Conservation (phyloP, 2,329 filamentous ascomycete genomes). For the Penicillium freii region DNA sequence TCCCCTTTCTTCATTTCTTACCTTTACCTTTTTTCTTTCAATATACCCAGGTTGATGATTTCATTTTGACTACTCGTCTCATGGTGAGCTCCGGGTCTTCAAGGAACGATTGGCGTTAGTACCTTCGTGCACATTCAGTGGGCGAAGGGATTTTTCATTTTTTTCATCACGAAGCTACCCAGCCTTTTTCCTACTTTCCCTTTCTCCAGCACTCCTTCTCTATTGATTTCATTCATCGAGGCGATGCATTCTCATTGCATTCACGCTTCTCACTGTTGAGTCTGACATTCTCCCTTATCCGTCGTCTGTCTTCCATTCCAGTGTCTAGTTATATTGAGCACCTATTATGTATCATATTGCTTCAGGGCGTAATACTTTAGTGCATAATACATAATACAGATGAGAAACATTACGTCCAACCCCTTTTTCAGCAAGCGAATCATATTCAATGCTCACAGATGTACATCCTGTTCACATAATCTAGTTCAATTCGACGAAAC, state of each 20-base stretch:
- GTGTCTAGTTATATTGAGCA: not conserved
- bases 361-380: not conserved
- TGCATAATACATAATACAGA: conserved; percentile 1
- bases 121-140: not conserved
- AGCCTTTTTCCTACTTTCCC: not conserved
- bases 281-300: not conserved
- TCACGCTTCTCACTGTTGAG: not conserved
- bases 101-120: conserved; percentile 16
- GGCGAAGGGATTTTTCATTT: not conserved
- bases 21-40: conserved; percentile 13
- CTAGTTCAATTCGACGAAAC: not conserved
- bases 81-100: conserved; percentile 6
- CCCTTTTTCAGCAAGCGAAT: not conserved
- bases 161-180: not conserved
- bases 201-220: not conserved
- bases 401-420: not conserved
- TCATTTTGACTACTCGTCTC: conserved; percentile 4
- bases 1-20: not conserved
- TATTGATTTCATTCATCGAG: not conserved
- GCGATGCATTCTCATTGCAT: not conserved
- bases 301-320: not conserved
- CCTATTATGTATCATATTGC: conserved; percentile 1
- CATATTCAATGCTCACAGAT: not conserved
- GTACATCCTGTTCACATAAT: not conserved
- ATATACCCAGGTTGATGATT: conserved; percentile 24